Evolutionary conservation across 2,329 filamentous ascomycete genomes (phyloP), one percentile per base, ranked within the genome.

Genomic region (Botrytis galanthina): DNA sequence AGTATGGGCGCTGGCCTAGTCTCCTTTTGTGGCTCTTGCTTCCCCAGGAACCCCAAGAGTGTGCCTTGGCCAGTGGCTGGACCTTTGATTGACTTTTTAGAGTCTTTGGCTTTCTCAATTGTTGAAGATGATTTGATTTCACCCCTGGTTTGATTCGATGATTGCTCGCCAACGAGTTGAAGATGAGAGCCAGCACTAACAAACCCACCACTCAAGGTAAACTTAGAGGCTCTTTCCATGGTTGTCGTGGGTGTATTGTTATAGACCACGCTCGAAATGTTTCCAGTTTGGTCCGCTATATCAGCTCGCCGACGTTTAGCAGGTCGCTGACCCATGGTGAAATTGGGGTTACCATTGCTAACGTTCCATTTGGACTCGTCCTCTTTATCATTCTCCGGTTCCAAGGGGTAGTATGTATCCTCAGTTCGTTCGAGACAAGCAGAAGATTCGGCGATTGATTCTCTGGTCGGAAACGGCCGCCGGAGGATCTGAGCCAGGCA

Each of bases 401-500:
- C 89, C 4, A 89, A 78, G 0, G 93, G 91, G 83, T 90, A 93
- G 18, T 87, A 80, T 75, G 92, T 88, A 80, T 96, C 93, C 78
- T 93, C 89, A 0, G 85, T 83, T 61, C 83, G 86, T 73, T 87
- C 87, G 82, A 91, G 86, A 35, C 82, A 80, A 0, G 87, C 85
- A 59, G 90, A 83, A 9, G 82, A 81, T 70, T 73, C 77, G 77
- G 51, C 79, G 75, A 75, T 85, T 79, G 64, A 81, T 80, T 74
- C 86, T 84, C 70, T 87, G 86, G 63, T 94, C 86, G 44, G 83
- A 81, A 66, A 86, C 82, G 68, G 88, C 83, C 1, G 85, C 82
- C 16, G 93, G 92, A 98, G 84, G 29, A 97, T 95, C 67, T 86
- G 89, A 7, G 92, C 91, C 12, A 96, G 87, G 44, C 89, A 88